A percentile compares a stretch with the other conserved stretches of the same genome.
phyloP scores from a whole-genome alignment of 2,329 filamentous ascomycete species.

The Aureobasidium mangrovei region DNA sequence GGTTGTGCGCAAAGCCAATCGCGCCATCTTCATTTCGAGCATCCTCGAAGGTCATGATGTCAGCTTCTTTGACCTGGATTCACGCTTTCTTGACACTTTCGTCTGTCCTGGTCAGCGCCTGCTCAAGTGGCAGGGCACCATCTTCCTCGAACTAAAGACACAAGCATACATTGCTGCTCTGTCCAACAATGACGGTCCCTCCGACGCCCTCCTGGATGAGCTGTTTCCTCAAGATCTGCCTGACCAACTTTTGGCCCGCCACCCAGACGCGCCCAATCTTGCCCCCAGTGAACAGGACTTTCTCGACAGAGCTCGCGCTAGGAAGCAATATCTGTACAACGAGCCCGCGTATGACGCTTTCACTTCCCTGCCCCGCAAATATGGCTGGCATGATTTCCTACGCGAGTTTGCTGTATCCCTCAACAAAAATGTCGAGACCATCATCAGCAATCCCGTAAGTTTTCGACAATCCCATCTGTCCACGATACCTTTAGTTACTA shows the following conservation, averaged over 20 bases:
- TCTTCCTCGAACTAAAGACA: constrained; percentile 58
- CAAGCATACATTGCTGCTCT: constrained; percentile 57
- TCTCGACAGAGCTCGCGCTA: constrained; percentile 43
- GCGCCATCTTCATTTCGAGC: constrained; percentile 55
- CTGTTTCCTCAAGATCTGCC: constrained; percentile 52
- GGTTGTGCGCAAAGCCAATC: constrained; percentile 54
- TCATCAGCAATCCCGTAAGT: constrained; percentile 26
- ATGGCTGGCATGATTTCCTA: constrained; percentile 56
- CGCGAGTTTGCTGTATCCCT: constrained; percentile 51
- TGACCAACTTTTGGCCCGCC: constrained; percentile 44
- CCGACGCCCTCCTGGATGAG: constrained; percentile 49
- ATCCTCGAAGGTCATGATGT: constrained; percentile 54
- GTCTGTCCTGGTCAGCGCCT: constrained; percentile 50
- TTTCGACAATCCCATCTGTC: not conserved
- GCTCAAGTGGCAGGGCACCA: constrained; percentile 50
- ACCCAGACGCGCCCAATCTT: constrained; percentile 44
- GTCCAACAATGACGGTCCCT: constrained; percentile 46
- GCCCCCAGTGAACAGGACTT: constrained; percentile 54
- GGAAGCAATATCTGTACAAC: constrained; percentile 49
- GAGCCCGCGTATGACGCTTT: constrained; percentile 36
- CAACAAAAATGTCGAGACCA: constrained; percentile 46
- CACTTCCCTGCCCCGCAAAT: constrained; percentile 47
- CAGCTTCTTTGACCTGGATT: constrained; percentile 54
- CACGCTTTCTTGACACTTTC: constrained; percentile 56
- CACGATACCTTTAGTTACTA: not conserved